Conservation (phyloP, 441 rosid species). For the Erysimum pusillum region DNA sequence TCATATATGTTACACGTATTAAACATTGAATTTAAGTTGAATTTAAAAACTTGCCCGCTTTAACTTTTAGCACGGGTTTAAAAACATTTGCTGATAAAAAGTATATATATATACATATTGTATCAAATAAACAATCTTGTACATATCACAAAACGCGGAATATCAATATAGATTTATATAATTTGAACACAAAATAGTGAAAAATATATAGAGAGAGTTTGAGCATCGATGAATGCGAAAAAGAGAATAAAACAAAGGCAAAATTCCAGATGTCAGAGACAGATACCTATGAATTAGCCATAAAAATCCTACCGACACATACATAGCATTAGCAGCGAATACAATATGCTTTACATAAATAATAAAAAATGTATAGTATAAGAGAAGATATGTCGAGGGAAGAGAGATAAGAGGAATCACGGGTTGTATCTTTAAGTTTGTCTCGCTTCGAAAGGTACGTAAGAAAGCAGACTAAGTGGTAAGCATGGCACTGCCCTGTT, state of each 20-base stretch:
- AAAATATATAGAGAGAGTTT: background rate
- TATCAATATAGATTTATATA: background rate
- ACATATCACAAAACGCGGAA: background rate
- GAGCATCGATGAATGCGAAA: conserved; percentile 38
- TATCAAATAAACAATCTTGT: background rate
- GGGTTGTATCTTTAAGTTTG: conserved; percentile 43
- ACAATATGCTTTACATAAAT: conserved; percentile 43
- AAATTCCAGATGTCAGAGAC: conserved; percentile 44
- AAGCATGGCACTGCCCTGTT: conserved; percentile 6
- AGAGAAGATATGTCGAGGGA: conserved; percentile 22
- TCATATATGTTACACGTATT: background rate
- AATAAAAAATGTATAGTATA: too few species aligned
- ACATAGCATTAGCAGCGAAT: conserved; percentile 10
- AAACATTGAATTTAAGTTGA: background rate
- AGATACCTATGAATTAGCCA: conserved; percentile 40
- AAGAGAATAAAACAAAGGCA: conserved; percentile 42
- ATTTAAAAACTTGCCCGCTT: background rate
- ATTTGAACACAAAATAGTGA: background rate
- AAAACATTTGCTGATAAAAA: background rate
- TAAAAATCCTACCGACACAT: conserved; percentile 31
- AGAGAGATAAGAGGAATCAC: conserved; percentile 31
- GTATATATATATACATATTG: too few species aligned
- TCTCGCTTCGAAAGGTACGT: conserved; percentile 44
- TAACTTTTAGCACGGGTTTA: background rate
- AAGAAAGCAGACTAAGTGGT: conserved; percentile 41